These are phyloP conservation scores for Annulohypoxylon truncatum DNA, from an alignment of 2,329 filamentous ascomycete species.

Conservation along the genomic window DNA sequence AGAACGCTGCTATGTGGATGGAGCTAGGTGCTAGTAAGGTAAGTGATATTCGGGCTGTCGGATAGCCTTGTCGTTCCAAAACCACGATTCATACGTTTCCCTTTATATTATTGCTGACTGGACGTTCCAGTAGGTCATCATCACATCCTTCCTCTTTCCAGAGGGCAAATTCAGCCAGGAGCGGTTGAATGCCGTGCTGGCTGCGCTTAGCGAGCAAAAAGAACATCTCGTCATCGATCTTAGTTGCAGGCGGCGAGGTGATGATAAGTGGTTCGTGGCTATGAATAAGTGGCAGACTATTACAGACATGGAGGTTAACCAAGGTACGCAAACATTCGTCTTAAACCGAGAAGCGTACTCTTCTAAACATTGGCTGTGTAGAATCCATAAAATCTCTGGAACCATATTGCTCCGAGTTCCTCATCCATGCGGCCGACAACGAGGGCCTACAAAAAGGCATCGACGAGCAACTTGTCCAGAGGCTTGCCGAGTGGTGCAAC, in stretches of 20 bases:
- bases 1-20: conserved; percentile 88
- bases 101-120: conserved; percentile 18
- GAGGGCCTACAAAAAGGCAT: conserved; percentile 93
- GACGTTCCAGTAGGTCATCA: conserved; percentile 78
- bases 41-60: conserved; percentile 39
- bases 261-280: conserved; percentile 89
- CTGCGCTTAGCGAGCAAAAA: conserved; percentile 77
- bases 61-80: background rate
- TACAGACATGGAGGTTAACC: conserved; percentile 92
- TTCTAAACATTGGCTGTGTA: conserved; percentile 51
- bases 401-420: conserved; percentile 94
- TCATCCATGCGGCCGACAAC: conserved; percentile 97
- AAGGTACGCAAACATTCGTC: conserved; percentile 66
- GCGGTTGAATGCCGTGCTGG: conserved; percentile 78
- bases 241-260: conserved; percentile 82
- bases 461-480: conserved; percentile 83
- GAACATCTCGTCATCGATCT: conserved; percentile 92
- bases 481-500: conserved; percentile 84
- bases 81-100: background rate
- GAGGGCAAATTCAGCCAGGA: conserved; percentile 82
- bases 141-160: conserved; percentile 95
- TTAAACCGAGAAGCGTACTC: background rate
- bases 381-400: conserved; percentile 84
- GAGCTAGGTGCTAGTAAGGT: conserved; percentile 91
- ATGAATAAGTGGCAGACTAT: conserved; percentile 99